These are phyloP conservation scores for Ceratocystis smalleyi DNA, from an alignment of 2,329 filamentous ascomycete genomes.

Conservation along the genomic window DNA sequence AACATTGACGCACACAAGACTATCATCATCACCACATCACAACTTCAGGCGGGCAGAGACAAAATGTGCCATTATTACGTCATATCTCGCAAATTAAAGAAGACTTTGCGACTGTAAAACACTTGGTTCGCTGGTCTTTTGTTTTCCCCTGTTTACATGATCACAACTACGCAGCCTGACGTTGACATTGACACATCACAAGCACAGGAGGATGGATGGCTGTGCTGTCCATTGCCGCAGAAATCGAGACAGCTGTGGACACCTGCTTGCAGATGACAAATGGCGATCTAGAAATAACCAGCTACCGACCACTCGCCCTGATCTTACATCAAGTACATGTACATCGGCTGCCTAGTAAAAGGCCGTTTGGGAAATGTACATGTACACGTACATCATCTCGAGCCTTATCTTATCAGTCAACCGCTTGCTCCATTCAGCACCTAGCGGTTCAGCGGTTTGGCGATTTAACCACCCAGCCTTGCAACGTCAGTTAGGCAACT, in stretches of 20 bases:
- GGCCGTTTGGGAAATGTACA: too few relatives aligned
- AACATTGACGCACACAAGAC: background rate
- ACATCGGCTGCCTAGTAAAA: background rate
- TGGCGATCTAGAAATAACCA: background rate
- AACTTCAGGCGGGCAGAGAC: background rate
- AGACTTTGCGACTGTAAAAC: too few relatives aligned
- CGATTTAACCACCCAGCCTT: background rate
- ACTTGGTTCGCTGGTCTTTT: background rate
- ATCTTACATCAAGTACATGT: background rate
- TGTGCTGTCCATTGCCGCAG: background rate
- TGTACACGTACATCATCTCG: too few relatives aligned
- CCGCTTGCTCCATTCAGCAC: background rate
- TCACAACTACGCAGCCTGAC: background rate
- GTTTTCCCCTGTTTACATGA: background rate
- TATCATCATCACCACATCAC: background rate
- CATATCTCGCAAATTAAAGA: background rate
- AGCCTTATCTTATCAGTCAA: background rate
- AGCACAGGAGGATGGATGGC: background rate
- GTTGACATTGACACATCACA: slow-evolving; percentile 1
- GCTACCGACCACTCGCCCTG: too few relatives aligned
- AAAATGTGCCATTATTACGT: background rate
- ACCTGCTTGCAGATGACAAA: background rate
- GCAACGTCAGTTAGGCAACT: background rate
- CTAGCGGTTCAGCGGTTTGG: background rate
- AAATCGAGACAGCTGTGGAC: background rate